These are phyloP conservation scores for Avena eriantha DNA, from an alignment of 176 grass and related monocot genomes.

Conservation along the genomic window DNA sequence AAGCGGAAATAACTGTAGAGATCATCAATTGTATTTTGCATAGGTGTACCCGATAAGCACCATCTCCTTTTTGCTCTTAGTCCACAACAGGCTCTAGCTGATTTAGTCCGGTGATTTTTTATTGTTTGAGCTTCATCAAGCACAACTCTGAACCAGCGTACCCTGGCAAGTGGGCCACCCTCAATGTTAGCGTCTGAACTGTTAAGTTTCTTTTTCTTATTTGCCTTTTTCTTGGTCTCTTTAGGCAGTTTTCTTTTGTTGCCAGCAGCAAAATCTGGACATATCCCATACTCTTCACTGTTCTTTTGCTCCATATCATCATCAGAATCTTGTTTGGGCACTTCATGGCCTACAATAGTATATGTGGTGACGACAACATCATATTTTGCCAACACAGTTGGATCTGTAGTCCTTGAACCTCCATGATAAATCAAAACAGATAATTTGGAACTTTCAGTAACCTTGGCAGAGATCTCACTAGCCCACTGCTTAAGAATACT, in stretches of 20 bases:
- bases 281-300: slow-evolving; percentile 39
- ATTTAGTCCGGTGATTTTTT: slow-evolving; percentile 83
- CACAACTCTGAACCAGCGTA: slow-evolving; percentile 92
- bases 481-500: slow-evolving; percentile 95
- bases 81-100: slow-evolving; percentile 80
- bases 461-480: slow-evolving; percentile 73
- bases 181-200: slow-evolving; percentile 41
- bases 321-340: slow-evolving; percentile 69
- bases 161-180: slow-evolving; percentile 82
- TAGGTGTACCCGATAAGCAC: slow-evolving; percentile 97
- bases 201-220: slow-evolving; percentile 64
- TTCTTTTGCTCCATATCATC: slow-evolving; percentile 64
- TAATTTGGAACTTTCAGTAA: slow-evolving; percentile 67
- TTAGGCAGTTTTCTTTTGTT: slow-evolving; percentile 62
- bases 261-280: slow-evolving; percentile 47
- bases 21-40: slow-evolving; percentile 95
- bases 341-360: slow-evolving; percentile 82
- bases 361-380: slow-evolving; percentile 94
- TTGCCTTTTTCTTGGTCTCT: slow-evolving; percentile 46
- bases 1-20: slow-evolving; percentile 94
- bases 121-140: slow-evolving; percentile 98
- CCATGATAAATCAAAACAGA: slow-evolving; percentile 93
- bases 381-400: slow-evolving; percentile 76
- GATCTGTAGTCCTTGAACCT: slow-evolving; percentile 78
- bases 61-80: slow-evolving; percentile 82